A percentile compares a stretch with the other conserved stretches of the same genome.
These are phyloP conservation scores for Colletotrichum godetiae DNA, from an alignment of 2,329 filamentous ascomycete genomes.

Conservation along the genomic window DNA sequence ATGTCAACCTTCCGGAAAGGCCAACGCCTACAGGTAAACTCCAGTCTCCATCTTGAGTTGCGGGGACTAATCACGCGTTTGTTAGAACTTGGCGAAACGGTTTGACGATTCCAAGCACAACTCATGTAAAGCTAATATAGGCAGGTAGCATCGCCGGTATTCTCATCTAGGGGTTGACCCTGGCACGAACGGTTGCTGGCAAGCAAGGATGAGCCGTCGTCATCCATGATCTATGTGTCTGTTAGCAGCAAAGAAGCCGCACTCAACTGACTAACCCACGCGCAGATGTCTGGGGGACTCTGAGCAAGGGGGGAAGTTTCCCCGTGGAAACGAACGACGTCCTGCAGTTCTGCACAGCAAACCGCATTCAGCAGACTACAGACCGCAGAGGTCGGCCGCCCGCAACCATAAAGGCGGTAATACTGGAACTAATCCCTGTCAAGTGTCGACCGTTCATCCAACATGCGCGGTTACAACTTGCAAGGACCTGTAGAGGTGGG, in stretches of 20 bases:
- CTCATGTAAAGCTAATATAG: constrained; percentile 14
- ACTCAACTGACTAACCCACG: neutral
- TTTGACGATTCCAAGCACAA: neutral
- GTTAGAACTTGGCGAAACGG: neutral
- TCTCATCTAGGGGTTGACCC: constrained; percentile 3
- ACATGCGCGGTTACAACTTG: neutral
- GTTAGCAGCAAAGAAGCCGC: neutral
- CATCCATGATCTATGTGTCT: neutral
- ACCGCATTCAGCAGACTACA: neutral
- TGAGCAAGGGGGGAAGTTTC: neutral
- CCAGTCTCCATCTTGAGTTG: neutral
- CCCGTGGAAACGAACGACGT: neutral
- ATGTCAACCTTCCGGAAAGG: neutral
- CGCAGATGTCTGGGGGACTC: neutral
- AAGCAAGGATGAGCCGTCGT: constrained; percentile 14
- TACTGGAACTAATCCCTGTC: neutral
- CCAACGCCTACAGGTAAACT: neutral
- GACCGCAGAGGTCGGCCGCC: neutral
- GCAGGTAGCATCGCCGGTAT: constrained; percentile 13
- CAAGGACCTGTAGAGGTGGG: neutral
- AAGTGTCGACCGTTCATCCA: constrained; percentile 17
- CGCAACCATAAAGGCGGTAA: neutral
- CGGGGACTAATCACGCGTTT: neutral
- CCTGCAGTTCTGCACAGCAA: neutral
- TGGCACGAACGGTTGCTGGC: neutral